These are phyloP conservation scores for Cytospora chrysosperma DNA, from an alignment of 2,329 filamentous ascomycete genomes.

Conservation along the genomic window DNA sequence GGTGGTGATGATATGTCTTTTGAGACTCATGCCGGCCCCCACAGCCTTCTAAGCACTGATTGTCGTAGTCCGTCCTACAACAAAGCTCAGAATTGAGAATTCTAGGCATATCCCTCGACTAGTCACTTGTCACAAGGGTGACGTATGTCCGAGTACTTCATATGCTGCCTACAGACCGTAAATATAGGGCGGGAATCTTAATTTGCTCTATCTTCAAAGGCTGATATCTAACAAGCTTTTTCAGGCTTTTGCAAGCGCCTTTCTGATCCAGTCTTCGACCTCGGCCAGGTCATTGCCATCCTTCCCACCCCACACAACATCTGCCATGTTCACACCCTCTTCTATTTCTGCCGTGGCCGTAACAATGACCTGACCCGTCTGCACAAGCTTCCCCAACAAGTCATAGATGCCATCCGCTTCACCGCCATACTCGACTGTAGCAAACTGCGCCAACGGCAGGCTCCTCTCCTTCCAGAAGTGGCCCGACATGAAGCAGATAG, in stretches of 20 bases:
- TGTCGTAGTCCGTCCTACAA: background rate
- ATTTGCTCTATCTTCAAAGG: background rate
- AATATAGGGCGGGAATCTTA: background rate
- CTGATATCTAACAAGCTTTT: background rate
- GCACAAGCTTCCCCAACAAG: conserved; percentile 19
- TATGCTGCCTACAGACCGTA: background rate
- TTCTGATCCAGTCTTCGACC: conserved; percentile 21
- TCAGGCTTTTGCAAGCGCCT: conserved; percentile 14
- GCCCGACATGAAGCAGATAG: conserved; percentile 28
- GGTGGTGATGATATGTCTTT: no score
- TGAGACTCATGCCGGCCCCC: no score
- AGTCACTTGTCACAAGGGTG: background rate
- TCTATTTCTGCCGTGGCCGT: conserved; percentile 27
- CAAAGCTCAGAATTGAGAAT: no score
- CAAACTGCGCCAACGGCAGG: conserved; percentile 27
- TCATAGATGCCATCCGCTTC: conserved; percentile 26
- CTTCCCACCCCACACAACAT: conserved; percentile 28
- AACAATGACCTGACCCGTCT: conserved; percentile 25
- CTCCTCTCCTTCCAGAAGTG: conserved; percentile 28
- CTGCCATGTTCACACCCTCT: conserved; percentile 27
- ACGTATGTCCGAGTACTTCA: background rate
- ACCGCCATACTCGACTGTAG: conserved; percentile 26
- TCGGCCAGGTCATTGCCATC: conserved; percentile 21
- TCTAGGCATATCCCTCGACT: background rate
- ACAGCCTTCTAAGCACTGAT: background rate